Percentiles rank a stretch among this genome's conserved stretches.
Evolutionary conservation across 1,139 yeast species (phyloP).

Genomic region (Pneumocystis jirovecii): DNA sequence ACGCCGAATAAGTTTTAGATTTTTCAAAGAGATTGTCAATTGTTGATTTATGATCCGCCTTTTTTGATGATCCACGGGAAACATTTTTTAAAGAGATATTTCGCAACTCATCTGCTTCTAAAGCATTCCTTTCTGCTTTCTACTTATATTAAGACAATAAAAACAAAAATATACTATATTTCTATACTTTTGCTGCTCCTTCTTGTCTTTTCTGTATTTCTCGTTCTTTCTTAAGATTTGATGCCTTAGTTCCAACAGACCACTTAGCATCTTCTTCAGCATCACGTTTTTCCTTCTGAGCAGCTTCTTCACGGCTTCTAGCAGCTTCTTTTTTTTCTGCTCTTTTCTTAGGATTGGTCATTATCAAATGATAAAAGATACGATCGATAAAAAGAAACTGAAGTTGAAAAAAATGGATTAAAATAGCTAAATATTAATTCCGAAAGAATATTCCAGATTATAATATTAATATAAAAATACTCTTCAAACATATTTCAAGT

Average conservation of each 20-base stretch:
- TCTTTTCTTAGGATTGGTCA: conserved; percentile 10
- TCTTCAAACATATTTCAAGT: neutral
- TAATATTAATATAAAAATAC: neutral
- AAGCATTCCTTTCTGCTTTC: conserved; percentile 30
- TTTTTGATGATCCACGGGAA: conserved; percentile 58
- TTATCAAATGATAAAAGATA: conserved; percentile 1
- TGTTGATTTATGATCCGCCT: conserved; percentile 49
- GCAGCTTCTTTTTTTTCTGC: conserved; percentile 11
- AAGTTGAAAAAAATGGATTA: neutral
- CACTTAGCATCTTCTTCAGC: conserved; percentile 50
- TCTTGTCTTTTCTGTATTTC: conserved; percentile 3
- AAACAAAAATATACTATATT: neutral
- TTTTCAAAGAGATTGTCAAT: conserved; percentile 39
- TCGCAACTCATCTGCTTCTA: conserved; percentile 48
- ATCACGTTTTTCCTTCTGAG: conserved; percentile 59
- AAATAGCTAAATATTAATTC: no score
- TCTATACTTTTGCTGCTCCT: conserved; percentile 4
- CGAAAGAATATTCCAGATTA: neutral
- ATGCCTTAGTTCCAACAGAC: conserved; percentile 55
- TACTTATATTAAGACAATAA: neutral
- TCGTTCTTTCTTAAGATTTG: conserved; percentile 24
- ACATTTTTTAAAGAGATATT: conserved; percentile 49
- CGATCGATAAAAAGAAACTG: neutral
- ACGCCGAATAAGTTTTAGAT: conserved; percentile 18
- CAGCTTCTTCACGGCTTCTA: conserved; percentile 37